These are phyloP conservation scores for Neurospora sp. DNA, from an alignment of 2,329 filamentous ascomycete genomes.

Conservation along the genomic window DNA sequence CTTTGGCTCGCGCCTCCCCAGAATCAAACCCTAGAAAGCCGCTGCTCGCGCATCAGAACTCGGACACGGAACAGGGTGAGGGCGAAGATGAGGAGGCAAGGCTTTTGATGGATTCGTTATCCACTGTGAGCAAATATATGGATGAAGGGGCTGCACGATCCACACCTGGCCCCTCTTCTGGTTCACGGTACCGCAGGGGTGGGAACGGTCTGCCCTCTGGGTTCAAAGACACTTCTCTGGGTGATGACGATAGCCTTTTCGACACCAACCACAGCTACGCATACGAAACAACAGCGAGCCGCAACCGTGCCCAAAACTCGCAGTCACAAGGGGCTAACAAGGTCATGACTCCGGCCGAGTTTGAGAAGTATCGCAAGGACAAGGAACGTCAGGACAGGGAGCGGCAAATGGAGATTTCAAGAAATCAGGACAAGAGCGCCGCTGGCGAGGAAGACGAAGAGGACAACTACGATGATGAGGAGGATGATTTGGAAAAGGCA, in stretches of 20 bases:
- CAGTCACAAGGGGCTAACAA: conserved; percentile 48
- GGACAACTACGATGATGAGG: conserved; percentile 60
- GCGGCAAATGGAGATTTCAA: conserved; percentile 28
- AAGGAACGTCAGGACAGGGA: conserved; percentile 43
- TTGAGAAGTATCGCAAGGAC: conserved; percentile 70
- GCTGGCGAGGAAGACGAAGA: conserved; percentile 48
- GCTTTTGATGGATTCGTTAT: conserved; percentile 42
- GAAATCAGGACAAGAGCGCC: conserved; percentile 22
- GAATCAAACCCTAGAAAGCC: conserved; percentile 24
- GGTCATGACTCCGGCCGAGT: conserved; percentile 84
- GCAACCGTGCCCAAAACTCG: conserved; percentile 24
- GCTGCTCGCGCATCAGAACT: conserved; percentile 20
- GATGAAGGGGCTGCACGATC: conserved; percentile 9
- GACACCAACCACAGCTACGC: conserved; percentile 34
- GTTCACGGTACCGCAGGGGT: conserved; percentile 28
- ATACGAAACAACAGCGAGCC: conserved; percentile 26
- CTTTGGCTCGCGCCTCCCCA: conserved; percentile 24
- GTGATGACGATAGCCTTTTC: conserved; percentile 47
- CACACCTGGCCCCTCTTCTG: conserved; percentile 16
- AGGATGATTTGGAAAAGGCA: conserved; percentile 70
- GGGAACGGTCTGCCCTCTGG: conserved; percentile 26
- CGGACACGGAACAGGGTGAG: conserved; percentile 20
- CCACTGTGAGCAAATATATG: conserved; percentile 37
- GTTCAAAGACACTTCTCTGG: conserved; percentile 20
- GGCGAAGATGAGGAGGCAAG: conserved; percentile 44